phyloP scores from a whole-genome alignment of 805 yeast species.

The Wickerhamomyces pijperi region DNA sequence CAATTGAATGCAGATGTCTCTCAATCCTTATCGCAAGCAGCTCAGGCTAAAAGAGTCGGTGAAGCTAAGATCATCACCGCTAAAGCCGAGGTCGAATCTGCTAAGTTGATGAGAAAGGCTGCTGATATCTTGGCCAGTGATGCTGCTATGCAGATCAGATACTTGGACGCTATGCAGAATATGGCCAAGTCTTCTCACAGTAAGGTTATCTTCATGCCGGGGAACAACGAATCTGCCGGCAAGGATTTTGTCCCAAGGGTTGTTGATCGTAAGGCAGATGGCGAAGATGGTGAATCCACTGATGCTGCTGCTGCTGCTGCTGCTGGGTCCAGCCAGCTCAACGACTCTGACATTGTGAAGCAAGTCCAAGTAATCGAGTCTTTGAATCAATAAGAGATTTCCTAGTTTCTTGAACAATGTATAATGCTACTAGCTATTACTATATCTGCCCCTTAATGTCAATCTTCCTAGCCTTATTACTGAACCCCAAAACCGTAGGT shows the following conservation, averaged over 20 bases:
- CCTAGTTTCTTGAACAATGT: no score
- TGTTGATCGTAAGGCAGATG: no score
- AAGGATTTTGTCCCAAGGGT: not conserved
- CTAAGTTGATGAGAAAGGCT: slow-evolving; percentile 68
- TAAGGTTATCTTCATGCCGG: slow-evolving; percentile 66
- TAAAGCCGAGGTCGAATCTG: slow-evolving; percentile 65
- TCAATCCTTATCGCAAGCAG: slow-evolving; percentile 56
- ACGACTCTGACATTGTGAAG: no score
- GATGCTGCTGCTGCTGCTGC: no score
- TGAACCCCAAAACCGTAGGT: slow-evolving; percentile 24
- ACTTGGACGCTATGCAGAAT: slow-evolving; percentile 66
- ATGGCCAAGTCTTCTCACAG: slow-evolving; percentile 54
- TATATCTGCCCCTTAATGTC: slow-evolving; percentile 86
- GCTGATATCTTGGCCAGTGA: slow-evolving; percentile 66
- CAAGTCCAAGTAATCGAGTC: no score
- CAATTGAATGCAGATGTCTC: slow-evolving; percentile 37
- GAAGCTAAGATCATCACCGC: slow-evolving; percentile 69
- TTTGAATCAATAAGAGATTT: no score
- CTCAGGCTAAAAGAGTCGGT: slow-evolving; percentile 67
- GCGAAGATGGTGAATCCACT: no score
- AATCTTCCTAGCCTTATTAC: slow-evolving; percentile 38
- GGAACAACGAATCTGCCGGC: no score
- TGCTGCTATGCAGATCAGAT: slow-evolving; percentile 71
- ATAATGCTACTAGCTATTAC: not conserved
- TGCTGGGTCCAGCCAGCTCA: no score